Conservation (phyloP, 2,329 filamentous ascomycete species). For the Mollisiaceae sp. region DNA sequence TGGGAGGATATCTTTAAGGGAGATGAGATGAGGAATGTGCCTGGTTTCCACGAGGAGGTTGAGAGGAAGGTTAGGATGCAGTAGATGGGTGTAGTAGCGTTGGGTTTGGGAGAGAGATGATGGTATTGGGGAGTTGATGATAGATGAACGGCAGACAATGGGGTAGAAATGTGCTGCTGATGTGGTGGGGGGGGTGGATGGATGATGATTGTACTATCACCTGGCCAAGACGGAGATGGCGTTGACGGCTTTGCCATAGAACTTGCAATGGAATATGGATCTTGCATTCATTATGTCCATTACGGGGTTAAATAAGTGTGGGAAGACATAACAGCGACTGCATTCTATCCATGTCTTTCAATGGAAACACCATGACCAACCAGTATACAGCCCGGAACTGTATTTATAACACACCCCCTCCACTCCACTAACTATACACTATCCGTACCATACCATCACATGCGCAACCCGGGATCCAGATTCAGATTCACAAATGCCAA, state of each 20-base stretch:
- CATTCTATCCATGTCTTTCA: conserved; percentile 33
- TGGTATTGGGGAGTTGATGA: conserved; percentile 5
- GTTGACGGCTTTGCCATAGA: conserved; percentile 29
- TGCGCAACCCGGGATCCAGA: conserved; percentile 7
- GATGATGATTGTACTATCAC: conserved; percentile 32
- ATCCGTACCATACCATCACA: conserved; percentile 5
- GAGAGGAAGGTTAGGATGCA: conserved; percentile 86
- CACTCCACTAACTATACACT: conserved; percentile 30
- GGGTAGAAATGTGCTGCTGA: neutral
- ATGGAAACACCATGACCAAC: conserved; percentile 12
- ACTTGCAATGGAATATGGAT: conserved; percentile 23
- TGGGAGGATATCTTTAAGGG: conserved; percentile 96
- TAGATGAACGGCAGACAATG: conserved; percentile 13
- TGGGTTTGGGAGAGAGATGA: neutral
- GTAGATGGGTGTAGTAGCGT: conserved; percentile 24
- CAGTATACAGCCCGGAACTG: conserved; percentile 21
- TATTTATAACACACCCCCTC: neutral
- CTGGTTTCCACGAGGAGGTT: conserved; percentile 89
- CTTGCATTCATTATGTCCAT: conserved; percentile 13
- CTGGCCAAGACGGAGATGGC: conserved; percentile 24
- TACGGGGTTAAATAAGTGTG: neutral
- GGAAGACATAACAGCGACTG: conserved; percentile 22
- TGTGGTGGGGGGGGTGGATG: neutral
- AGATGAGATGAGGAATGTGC: conserved; percentile 72
- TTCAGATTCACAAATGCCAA: conserved; percentile 10